Percentiles rank a stretch among this genome's conserved stretches.
Conservation (phyloP, 148 eudicot species). For the Suaeda aralocaspica region DNA sequence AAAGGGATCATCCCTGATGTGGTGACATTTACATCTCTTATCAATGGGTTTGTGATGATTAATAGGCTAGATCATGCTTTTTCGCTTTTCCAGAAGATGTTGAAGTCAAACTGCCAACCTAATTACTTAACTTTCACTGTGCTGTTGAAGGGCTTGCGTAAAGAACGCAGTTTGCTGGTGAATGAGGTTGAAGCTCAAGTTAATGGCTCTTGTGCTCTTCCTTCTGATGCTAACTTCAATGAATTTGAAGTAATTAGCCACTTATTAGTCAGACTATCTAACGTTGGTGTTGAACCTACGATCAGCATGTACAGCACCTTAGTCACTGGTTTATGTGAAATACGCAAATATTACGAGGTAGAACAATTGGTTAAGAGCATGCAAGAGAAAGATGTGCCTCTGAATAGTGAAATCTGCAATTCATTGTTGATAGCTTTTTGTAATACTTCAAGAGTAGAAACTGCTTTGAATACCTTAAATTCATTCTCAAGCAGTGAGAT, state of each 20-base stretch:
- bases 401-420: conserved; percentile 36
- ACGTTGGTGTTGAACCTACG: conserved; percentile 53
- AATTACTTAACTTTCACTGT: conserved; percentile 50
- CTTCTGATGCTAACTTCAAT: conserved; percentile 27
- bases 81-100: conserved; percentile 47
- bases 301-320: conserved; percentile 48
- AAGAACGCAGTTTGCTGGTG: conserved; percentile 34
- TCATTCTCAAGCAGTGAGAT: conserved; percentile 35
- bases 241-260: conserved; percentile 27
- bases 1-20: conserved; percentile 58
- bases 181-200: conserved; percentile 44
- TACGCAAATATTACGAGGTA: conserved; percentile 52
- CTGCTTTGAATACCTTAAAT: conserved; percentile 46
- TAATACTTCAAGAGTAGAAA: conserved; percentile 43
- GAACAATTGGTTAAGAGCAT: conserved; percentile 43
- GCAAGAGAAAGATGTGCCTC: conserved; percentile 50
- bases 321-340: conserved; percentile 46
- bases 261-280: conserved; percentile 51
- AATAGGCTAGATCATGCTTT: conserved; percentile 62
- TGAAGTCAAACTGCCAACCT: conserved; percentile 42
- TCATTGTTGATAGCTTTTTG: conserved; percentile 46
- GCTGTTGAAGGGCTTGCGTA: conserved; percentile 53
- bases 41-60: conserved; percentile 58
- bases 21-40: conserved; percentile 59
- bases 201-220: conserved; percentile 32